These are phyloP conservation scores for Saccharomycopsis guyanensis DNA, from an alignment of 805 yeast genomes.

Conservation along the genomic window DNA sequence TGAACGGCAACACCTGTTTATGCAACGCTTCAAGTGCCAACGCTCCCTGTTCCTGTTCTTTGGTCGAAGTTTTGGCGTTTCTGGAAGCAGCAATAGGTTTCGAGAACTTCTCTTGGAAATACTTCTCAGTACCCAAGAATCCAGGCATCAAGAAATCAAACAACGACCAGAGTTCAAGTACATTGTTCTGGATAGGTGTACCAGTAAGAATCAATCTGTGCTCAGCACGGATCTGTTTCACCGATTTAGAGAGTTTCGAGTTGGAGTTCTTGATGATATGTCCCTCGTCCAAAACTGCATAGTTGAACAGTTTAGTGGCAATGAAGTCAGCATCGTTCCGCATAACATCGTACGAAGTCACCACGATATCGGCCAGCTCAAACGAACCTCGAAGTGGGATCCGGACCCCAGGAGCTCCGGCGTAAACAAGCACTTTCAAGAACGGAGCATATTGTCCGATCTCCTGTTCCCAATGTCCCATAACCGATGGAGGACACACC, in stretches of 20 bases:
- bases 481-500: constrained; percentile 93
- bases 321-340: constrained; percentile 78
- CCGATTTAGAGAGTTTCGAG: constrained; percentile 83
- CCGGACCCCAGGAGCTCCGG: constrained; percentile 84
- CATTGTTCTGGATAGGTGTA: constrained; percentile 97
- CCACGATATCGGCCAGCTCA: constrained; percentile 66
- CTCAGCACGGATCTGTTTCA: constrained; percentile 73
- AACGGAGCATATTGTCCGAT: constrained; percentile 84
- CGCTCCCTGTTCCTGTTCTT: constrained; percentile 96
- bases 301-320: constrained; percentile 63
- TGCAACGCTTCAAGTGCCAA: constrained; percentile 92
- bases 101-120: constrained; percentile 92
- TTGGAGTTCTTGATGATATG: constrained; percentile 91
- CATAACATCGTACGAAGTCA: constrained; percentile 93
- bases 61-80: constrained; percentile 78
- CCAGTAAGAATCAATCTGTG: constrained; percentile 91
- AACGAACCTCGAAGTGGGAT: constrained; percentile 46
- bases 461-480: constrained; percentile 99
- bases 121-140: constrained; percentile 88
- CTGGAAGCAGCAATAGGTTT: constrained; percentile 94
- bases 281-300: constrained; percentile 96
- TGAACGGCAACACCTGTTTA: constrained; percentile 92
- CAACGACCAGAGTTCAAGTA: constrained; percentile 92
- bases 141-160: constrained; percentile 99
- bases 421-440: constrained; percentile 74